phyloP scores from a whole-genome alignment of 441 rosid genomes.

The Rhodomyrtus psidioides region DNA sequence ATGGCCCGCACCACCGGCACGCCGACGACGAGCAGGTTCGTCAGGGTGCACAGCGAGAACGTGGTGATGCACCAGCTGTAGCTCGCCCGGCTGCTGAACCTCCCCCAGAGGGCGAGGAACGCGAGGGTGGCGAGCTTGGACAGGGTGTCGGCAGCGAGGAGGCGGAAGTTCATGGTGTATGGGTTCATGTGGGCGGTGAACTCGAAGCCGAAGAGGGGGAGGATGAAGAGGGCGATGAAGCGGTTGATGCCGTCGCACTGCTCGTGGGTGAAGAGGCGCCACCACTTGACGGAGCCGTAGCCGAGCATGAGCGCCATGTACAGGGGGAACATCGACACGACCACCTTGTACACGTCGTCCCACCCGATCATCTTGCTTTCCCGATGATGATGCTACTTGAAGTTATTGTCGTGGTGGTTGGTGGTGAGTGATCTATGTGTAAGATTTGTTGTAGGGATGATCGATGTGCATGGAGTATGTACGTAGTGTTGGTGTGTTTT shows the following conservation, averaged over 20 bases:
- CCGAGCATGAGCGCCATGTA: background rate
- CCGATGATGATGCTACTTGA: background rate
- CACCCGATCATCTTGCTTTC: background rate
- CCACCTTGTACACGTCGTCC: background rate
- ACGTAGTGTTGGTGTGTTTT: background rate
- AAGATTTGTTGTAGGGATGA: background rate
- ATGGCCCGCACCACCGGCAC: background rate
- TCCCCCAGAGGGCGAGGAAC: background rate
- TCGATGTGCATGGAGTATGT: background rate
- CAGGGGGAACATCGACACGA: background rate
- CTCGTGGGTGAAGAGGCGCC: background rate
- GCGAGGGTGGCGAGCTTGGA: background rate
- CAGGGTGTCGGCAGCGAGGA: background rate
- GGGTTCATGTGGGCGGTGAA: conserved; percentile 5
- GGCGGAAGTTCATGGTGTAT: background rate
- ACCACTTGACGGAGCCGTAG: conserved; percentile 2
- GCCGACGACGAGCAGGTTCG: background rate
- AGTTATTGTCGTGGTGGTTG: background rate
- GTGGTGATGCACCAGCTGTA: conserved; percentile 2
- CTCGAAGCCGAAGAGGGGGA: background rate
- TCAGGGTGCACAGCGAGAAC: background rate
- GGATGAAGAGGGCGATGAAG: background rate
- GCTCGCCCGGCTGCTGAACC: background rate
- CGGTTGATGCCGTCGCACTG: background rate
- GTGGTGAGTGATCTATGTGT: background rate